Evolutionary conservation across 805 yeast genomes (phyloP).

Genomic region (Pichia sporocuriosa): DNA sequence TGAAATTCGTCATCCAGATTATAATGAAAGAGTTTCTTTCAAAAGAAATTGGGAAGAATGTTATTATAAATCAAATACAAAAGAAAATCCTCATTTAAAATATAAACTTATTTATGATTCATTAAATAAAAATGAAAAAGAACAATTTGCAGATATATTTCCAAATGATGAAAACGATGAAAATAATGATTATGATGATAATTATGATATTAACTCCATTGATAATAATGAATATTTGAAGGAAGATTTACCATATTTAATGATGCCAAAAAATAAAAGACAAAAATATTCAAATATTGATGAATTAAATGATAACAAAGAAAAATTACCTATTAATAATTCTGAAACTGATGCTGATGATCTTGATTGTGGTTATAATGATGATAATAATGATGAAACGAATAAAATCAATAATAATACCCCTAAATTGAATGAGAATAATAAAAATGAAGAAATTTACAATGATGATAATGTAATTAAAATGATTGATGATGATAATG

Average conservation of each 20-base stretch:
- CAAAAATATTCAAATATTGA: background rate
- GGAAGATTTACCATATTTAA: no score
- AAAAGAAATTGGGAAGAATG: slow-evolving; percentile 20
- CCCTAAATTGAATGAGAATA: background rate
- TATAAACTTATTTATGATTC: slow-evolving; percentile 3
- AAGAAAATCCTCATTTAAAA: slow-evolving; percentile 6
- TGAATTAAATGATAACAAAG: background rate
- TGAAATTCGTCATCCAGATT: slow-evolving; percentile 8
- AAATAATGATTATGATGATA: background rate
- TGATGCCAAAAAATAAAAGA: no score
- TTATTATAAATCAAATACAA: slow-evolving; percentile 11
- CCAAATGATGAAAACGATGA: background rate
- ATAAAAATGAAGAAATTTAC: background rate
- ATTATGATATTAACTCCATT: background rate
- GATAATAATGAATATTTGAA: background rate
- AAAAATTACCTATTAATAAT: background rate
- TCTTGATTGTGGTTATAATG: background rate
- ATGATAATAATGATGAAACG: background rate
- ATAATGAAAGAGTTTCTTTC: slow-evolving; percentile 21
- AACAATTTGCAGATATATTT: background rate
- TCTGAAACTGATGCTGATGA: background rate
- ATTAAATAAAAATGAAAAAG: slow-evolving; percentile 4
- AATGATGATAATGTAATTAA: background rate
- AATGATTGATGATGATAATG: background rate
- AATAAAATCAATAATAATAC: no score